Conservation (phyloP, 2,329 filamentous ascomycete species). For the Penicillium sp. region DNA sequence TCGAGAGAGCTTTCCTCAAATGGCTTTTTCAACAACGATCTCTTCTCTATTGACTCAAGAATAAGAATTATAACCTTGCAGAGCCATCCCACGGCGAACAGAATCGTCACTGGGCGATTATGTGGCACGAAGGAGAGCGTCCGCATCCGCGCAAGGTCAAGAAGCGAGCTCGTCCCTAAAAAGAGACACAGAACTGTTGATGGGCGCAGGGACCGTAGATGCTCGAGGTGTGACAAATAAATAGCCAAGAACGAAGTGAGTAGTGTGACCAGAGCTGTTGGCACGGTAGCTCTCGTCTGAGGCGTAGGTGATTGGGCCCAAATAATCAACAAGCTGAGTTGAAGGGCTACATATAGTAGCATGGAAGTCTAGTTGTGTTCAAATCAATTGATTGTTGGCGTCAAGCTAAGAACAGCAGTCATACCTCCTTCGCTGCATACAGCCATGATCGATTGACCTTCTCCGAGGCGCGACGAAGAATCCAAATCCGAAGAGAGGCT, state of each 20-base stretch:
- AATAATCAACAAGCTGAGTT: conserved; percentile 10
- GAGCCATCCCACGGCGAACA: conserved; percentile 16
- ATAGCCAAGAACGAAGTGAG: conserved; percentile 3
- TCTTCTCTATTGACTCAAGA: conserved; percentile 46
- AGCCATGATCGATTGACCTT: conserved; percentile 23
- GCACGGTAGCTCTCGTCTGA: conserved; percentile 14
- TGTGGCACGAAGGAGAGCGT: conserved; percentile 16
- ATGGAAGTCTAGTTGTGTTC: conserved; percentile 1
- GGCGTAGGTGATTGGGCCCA: conserved; percentile 11
- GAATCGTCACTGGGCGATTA: conserved; percentile 4
- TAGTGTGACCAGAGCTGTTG: conserved; percentile 6
- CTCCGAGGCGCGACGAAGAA: conserved; percentile 4
- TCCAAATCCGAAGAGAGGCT: conserved; percentile 4
- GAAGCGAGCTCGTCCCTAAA: conserved; percentile 6
- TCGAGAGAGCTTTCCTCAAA: conserved; percentile 19
- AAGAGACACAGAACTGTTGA: conserved; percentile 17
- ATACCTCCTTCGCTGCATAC: conserved; percentile 16
- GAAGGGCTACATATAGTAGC: conserved; percentile 12
- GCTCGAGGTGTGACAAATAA: conserved; percentile 20
- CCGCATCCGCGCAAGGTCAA: conserved; percentile 18
- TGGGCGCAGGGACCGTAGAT: conserved; percentile 17
- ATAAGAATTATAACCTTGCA: conserved; percentile 43
- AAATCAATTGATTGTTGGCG: not conserved
- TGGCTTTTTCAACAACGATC: conserved; percentile 15
- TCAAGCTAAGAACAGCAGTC: not conserved